Evolutionary conservation across 805 yeast species (phyloP).

Genomic region (Isabelozyma rhagii): DNA sequence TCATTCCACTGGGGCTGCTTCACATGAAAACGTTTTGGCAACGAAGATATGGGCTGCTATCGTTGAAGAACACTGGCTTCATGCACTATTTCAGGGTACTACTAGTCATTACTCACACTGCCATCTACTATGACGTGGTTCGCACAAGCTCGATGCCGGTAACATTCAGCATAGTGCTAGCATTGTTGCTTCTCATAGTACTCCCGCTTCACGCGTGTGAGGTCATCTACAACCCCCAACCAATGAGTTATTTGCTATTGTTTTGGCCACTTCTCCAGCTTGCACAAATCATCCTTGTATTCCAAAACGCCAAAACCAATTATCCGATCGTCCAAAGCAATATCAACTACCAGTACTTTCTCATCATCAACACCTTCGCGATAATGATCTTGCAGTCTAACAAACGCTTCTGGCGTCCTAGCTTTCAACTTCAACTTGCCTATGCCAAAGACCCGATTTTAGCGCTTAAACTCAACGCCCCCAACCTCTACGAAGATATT

Average conservation of each 20-base stretch:
- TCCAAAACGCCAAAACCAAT: constrained; percentile 22
- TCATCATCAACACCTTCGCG: constrained; percentile 23
- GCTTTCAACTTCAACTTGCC: constrained; percentile 30
- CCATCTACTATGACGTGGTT: constrained; percentile 9
- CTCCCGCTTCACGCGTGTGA: constrained; percentile 28
- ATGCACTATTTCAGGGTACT: constrained; percentile 16
- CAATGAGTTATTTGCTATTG: constrained; percentile 17
- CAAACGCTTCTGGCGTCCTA: constrained; percentile 35
- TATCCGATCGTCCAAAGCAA: constrained; percentile 15
- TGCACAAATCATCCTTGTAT: constrained; percentile 16
- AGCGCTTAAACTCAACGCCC: constrained; percentile 9
- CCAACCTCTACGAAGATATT: constrained; percentile 34
- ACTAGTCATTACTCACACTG: neutral
- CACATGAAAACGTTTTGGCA: neutral
- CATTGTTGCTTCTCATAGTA: constrained; percentile 14
- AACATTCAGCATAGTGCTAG: constrained; percentile 12
- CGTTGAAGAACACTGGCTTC: constrained; percentile 23
- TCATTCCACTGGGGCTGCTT: constrained; percentile 1
- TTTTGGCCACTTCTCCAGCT: constrained; percentile 27
- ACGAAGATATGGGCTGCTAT: constrained; percentile 12
- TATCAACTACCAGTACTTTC: constrained; percentile 18
- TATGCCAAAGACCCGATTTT: constrained; percentile 18
- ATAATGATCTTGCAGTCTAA: constrained; percentile 39
- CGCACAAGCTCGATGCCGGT: neutral
- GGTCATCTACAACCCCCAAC: constrained; percentile 14